Percentiles rank a stretch among this genome's conserved stretches.
These are phyloP conservation scores for Sanghuangporus baumii DNA, from an alignment of 1,284 basidiomycete genomes.

Conservation along the genomic window DNA sequence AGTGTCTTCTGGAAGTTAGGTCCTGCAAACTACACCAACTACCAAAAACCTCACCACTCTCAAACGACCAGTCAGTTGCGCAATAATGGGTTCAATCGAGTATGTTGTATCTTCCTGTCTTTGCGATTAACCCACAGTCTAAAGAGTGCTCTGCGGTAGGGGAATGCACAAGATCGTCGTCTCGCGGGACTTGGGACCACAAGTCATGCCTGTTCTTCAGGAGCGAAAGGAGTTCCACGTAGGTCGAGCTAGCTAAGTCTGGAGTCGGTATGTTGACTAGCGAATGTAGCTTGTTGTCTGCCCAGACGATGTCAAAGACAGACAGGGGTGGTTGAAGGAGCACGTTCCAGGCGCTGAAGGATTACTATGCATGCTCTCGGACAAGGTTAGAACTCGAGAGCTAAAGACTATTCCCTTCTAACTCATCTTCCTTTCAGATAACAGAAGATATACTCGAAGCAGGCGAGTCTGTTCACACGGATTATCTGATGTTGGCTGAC, in stretches of 20 bases:
- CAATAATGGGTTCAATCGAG: conserved; percentile 13
- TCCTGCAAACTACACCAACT: neutral
- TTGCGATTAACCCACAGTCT: neutral
- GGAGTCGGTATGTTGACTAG: neutral
- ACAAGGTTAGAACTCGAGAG: conserved; percentile 45
- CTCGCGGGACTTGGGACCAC: conserved; percentile 61
- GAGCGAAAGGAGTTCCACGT: conserved; percentile 53
- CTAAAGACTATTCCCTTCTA: neutral
- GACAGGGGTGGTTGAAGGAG: conserved; percentile 74
- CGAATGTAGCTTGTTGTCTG: conserved; percentile 57
- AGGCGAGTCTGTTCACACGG: conserved; percentile 40
- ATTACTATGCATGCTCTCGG: conserved; percentile 63
- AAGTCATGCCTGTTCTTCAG: conserved; percentile 63
- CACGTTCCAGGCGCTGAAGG: conserved; percentile 65
- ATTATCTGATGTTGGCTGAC: neutral
- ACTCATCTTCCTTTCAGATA: conserved; percentile 37
- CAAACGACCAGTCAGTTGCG: neutral
- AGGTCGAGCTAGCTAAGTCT: conserved; percentile 18
- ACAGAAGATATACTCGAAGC: conserved; percentile 68
- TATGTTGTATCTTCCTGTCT: neutral
- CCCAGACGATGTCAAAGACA: conserved; percentile 59
- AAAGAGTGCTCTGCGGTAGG: neutral
- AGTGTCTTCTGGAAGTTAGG: neutral
- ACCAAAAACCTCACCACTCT: neutral
- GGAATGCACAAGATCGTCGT: conserved; percentile 53